Evolutionary conservation across 805 yeast genomes (phyloP), one percentile per base, ranked within the genome.

Genomic region (Ogataea allantospora): DNA sequence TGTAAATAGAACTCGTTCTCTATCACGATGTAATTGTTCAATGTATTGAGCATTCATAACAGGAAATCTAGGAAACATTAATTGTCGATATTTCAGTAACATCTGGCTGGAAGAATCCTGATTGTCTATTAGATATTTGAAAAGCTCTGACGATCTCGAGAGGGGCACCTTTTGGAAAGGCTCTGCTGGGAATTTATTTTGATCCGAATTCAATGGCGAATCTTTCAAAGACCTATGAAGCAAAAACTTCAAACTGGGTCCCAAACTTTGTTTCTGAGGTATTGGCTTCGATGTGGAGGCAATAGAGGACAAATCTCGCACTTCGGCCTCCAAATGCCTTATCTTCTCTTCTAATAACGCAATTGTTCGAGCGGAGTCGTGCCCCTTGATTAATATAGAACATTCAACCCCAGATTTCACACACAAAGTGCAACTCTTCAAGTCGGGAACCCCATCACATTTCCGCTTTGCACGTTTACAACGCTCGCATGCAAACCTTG

Each of bases 381-480:
- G 34, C 9, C 36, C 24, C 4, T 40, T 28, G 24, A 21, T 26
- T 20, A 43, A 24, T 7, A 51, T 41, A 1, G 54, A 46, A 27
- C 56, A 52, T 11, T 38, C 46, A 6, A 35, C 35, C 5, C 42
- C 40, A 8, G 45, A 43, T 19, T 43, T 43, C 2, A 13, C 11
- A 30, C 52, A 50, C 5, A 32, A 30, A 3, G 47, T 28, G 34
- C 54, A 50, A 11, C 47, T 33, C 13, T 38, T 44, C 19, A 48
- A 17, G 31, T 50, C 54, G 1, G 54, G 54, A 8, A 46, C 36
- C 2, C 54, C 56, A 35, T 50, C 56, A 37, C 56, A 51, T 18
- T 42, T 50, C 6, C 54, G 35, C 18, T 51, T 51, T 22, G 45
- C 40, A 12, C 41, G 44, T 24, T 46, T 48, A 30, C 56, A 51